These are phyloP conservation scores for Medicago truncatula DNA, from an alignment of 306 rosid species.

Conservation along the genomic window MtrunA17r5.0-ANR NC_053045.1:8551001-8551500, in stretches of 20 bases:
- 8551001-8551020: conserved; percentile 7
- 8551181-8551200: background rate
- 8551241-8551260: background rate
- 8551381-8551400: background rate
- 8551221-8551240: no score
- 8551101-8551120: background rate
- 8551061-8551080: conserved; percentile 48
- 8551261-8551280: background rate
- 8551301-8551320: background rate
- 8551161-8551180: conserved; percentile 63
- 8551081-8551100: background rate
- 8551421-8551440: conserved; percentile 47
- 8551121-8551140: conserved; percentile 53
- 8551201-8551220: background rate
- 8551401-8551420: background rate
- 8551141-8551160: conserved; percentile 79
- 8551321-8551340: background rate
- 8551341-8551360: no score
- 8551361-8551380: no score
- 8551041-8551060: conserved; percentile 39
- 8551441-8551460: conserved; percentile 50
- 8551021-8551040: conserved; percentile 42
- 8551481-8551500: conserved; percentile 72
- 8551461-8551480: conserved; percentile 74
- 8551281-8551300: conserved; percentile 11